Percentiles rank a stretch among this genome's conserved stretches.
phyloP scores from a whole-genome alignment of 208 protist species.

The Acanthamoeba triangularis region DNA sequence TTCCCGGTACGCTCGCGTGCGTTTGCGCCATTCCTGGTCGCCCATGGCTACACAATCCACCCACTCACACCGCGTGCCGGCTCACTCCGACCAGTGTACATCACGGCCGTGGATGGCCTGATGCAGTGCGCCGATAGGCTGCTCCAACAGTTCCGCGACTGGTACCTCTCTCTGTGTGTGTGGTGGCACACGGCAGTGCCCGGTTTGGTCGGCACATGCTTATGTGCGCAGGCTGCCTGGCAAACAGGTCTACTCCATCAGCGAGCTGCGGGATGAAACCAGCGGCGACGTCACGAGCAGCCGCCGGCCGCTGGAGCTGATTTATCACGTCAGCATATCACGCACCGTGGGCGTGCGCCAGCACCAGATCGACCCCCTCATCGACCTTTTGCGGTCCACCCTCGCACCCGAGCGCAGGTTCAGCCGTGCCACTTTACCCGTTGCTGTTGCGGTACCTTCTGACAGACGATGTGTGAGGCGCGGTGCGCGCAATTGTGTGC shows the following conservation, averaged over 20 bases:
- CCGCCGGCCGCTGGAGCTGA: slow-evolving; percentile 2
- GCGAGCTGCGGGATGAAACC: background rate
- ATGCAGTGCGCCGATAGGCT: background rate
- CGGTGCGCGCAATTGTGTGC: background rate
- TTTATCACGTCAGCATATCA: slow-evolving; percentile 55
- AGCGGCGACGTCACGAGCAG: background rate
- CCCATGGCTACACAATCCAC: too few species aligned
- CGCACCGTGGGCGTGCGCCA: slow-evolving; percentile 56
- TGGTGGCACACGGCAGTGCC: background rate
- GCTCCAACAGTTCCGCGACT: background rate
- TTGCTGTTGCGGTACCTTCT: too few species aligned
- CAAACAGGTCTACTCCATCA: background rate
- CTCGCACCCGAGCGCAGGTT: background rate
- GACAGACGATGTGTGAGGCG: too few species aligned
- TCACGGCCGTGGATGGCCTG: background rate
- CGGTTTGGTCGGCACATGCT: background rate
- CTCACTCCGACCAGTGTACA: background rate
- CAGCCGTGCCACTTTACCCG: too few species aligned
- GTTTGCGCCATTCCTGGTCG: background rate
- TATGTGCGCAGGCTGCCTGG: slow-evolving; percentile 9
- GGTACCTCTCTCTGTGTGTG: background rate
- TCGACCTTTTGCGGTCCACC: slow-evolving; percentile 30
- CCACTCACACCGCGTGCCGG: background rate
- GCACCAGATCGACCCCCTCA: slow-evolving; percentile 62
- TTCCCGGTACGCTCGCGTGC: background rate